Percentiles rank a stretch among this genome's conserved stretches.
phyloP scores from a whole-genome alignment of 768 basidiomycete species.

The Coprinellus micaceus region DNA sequence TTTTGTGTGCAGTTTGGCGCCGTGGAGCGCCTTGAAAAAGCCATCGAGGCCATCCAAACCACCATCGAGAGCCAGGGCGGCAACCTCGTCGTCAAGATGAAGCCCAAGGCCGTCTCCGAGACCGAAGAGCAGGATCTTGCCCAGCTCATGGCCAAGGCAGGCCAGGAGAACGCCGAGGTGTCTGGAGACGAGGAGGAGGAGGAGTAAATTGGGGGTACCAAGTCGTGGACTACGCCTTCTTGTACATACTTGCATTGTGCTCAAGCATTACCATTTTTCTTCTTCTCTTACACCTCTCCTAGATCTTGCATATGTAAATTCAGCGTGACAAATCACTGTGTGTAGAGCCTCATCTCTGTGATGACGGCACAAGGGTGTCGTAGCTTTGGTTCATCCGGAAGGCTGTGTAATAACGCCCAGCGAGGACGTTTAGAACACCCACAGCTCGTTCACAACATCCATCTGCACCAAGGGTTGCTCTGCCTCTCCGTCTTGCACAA shows the following conservation, averaged over 20 bases:
- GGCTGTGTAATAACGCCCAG: too few species aligned
- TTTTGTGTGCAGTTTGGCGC: conserved; percentile 61
- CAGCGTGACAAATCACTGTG: too few species aligned
- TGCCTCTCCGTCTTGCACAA: conserved; percentile 3
- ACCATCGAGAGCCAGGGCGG: conserved; percentile 86
- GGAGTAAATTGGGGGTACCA: too few species aligned
- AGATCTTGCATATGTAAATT: too few species aligned
- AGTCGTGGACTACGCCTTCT: too few species aligned
- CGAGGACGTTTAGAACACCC: conserved; percentile 28
- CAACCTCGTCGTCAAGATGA: conserved; percentile 91
- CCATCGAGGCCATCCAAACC: conserved; percentile 84
- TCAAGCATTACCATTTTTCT: too few species aligned
- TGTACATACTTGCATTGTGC: too few species aligned
- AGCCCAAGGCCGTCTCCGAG: conserved; percentile 98
- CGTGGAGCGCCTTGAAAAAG: conserved; percentile 89
- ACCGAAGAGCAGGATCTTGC: conserved; percentile 97
- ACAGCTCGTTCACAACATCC: conserved; percentile 45
- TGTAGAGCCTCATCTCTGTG: too few species aligned
- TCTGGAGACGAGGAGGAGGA: conserved; percentile 92
- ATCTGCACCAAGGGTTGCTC: conserved; percentile 13
- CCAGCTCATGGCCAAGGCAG: conserved; percentile 93
- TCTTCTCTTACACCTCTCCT: too few species aligned
- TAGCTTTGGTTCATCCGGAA: too few species aligned
- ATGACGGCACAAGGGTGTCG: too few species aligned
- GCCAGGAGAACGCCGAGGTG: conserved; percentile 92